Conservation (phyloP, 2,329 filamentous ascomycete genomes). For the Aspergillus sp. region DNA sequence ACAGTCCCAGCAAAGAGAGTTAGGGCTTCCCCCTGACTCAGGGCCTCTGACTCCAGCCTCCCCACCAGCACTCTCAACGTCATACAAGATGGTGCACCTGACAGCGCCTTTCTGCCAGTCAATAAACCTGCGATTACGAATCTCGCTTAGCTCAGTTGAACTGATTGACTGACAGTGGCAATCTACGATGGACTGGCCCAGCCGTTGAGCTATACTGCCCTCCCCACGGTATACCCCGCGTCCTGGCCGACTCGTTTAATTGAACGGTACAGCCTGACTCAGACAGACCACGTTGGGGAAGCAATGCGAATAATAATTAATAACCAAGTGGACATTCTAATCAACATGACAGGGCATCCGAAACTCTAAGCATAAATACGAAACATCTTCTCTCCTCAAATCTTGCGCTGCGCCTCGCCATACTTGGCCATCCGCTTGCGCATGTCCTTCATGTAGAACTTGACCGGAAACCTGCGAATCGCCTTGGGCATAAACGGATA, state of each 20-base stretch:
- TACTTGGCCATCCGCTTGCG: slow-evolving; percentile 16
- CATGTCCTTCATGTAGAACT: slow-evolving; percentile 32
- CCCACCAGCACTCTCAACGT: not conserved
- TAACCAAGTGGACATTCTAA: not conserved
- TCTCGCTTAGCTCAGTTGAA: too few species aligned
- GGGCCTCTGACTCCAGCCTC: not conserved
- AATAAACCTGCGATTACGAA: too few species aligned
- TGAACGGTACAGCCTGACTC: too few species aligned
- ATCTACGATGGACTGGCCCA: too few species aligned
- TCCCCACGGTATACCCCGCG: too few species aligned
- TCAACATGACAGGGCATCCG: not conserved
- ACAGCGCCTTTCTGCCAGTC: too few species aligned
- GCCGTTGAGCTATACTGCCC: too few species aligned
- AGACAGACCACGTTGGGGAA: not conserved
- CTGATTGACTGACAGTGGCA: too few species aligned
- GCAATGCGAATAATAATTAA: not conserved
- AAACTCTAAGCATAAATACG: not conserved
- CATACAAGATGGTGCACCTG: too few species aligned
- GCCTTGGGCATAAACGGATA: slow-evolving; percentile 35
- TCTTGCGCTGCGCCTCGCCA: slow-evolving; percentile 5
- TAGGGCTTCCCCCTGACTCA: not conserved
- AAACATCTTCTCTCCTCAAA: not conserved
- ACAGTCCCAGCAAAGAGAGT: not conserved
- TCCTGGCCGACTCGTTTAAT: too few species aligned
- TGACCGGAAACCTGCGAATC: slow-evolving; percentile 31